Evolutionary conservation across 768 basidiomycete species (phyloP), one percentile per base, ranked within the genome.

Genomic region (Antrodiella citrinella): DNA sequence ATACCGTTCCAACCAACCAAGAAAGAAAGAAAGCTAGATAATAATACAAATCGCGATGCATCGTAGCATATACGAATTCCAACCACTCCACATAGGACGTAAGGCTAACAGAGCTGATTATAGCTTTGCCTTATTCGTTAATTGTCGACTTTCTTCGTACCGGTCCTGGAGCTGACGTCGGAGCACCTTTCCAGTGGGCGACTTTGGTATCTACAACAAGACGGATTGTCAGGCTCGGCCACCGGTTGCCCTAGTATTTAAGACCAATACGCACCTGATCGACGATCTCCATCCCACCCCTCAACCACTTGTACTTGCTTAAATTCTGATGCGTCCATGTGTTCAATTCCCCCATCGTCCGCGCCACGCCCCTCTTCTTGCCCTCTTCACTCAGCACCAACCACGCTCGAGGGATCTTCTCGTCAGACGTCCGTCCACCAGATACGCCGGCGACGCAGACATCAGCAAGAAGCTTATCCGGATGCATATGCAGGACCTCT

Each of bases 391-490:
- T 84, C 4, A 90, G 65, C 0, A 89, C 84, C 40, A 91, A 59
- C 88, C 88, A 91, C 1, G 89, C 89, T 1, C 81, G 77, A 0
- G 88, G 87, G 1, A 84, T 72, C 57, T 80, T 81, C 66, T 90
- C 88, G 58, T 88, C 85, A 0, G 72, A 69, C 0, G 82, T 82
- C 2, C 82, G 80, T 0, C 81, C 84, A 22, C 85, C 85, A 18
- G 71, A 75, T 1, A 91, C 84, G 12, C 88, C 88, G 0, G 83
- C 85, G 15, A 91, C 88, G 1, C 75, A 72, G 12, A 71, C 84
- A 54, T 91, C 89, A 7, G 61, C 65, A 51, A 90, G 75, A 44
- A 88, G 71, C 15, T 68, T 68, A 5, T 73, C 72, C 0, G 86
- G 84, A 35, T 90, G 78, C 0, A 70, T 70, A 18, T 82, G 71